These are phyloP conservation scores for Dipsacomyces acuminosporus DNA, from an alignment of 371 early-diverging fungal genomes.

Conservation along the genomic window DNA sequence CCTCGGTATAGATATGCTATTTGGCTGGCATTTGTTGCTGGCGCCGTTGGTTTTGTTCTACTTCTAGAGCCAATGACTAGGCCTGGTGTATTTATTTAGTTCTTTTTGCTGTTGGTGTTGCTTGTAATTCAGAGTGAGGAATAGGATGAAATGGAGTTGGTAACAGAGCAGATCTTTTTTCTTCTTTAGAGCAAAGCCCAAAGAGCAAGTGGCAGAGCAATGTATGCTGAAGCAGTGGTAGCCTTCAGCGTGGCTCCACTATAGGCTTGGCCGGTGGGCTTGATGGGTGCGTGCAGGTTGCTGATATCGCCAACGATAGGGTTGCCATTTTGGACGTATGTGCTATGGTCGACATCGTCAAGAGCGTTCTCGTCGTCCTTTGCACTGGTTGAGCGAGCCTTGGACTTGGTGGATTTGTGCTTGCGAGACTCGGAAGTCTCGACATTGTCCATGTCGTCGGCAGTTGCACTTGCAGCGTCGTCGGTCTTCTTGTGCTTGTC, in stretches of 20 bases:
- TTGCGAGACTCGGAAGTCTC: neutral
- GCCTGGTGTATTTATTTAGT: slow-evolving; percentile 22
- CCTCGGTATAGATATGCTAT: slow-evolving; percentile 7
- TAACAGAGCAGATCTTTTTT: too few relatives aligned
- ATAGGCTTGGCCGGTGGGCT: slow-evolving; percentile 34
- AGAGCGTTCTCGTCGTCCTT: neutral
- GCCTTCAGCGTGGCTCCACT: slow-evolving; percentile 4
- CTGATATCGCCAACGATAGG: slow-evolving; percentile 26
- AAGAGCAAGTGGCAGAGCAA: neutral
- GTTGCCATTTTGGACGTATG: slow-evolving; percentile 24
- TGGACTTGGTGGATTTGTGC: neutral
- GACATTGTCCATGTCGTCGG: too few relatives aligned
- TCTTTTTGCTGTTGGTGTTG: too few relatives aligned
- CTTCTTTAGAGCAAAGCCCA: too few relatives aligned
- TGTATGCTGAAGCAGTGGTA: neutral
- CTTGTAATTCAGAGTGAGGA: too few relatives aligned
- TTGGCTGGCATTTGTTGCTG: slow-evolving; percentile 24
- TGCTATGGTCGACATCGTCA: neutral
- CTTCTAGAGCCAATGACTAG: slow-evolving; percentile 42
- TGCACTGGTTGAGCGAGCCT: too few relatives aligned
- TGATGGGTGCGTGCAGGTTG: slow-evolving; percentile 7
- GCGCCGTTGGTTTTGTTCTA: slow-evolving; percentile 9
- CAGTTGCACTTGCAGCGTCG: too few relatives aligned
- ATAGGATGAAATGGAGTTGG: too few relatives aligned
- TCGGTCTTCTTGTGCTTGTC: too few relatives aligned